Conservation (phyloP, 805 yeast species). For the Candida qinlingensis region DNA sequence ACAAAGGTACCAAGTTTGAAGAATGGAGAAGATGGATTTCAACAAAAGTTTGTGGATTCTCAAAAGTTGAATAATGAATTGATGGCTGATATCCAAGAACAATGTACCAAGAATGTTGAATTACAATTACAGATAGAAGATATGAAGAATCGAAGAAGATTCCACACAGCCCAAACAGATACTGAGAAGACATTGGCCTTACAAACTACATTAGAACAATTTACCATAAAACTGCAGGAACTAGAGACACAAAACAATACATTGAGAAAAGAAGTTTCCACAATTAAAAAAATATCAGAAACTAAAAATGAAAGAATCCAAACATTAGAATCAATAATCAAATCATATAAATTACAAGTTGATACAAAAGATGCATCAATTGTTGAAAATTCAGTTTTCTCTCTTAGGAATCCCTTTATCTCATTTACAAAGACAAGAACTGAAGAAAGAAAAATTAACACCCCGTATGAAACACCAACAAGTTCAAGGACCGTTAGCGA, state of each 20-base stretch:
- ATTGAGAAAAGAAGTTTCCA: constrained; percentile 49
- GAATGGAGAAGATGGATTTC: not conserved
- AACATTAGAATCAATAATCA: constrained; percentile 43
- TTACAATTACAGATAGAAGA: constrained; percentile 39
- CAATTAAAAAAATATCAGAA: constrained; percentile 51
- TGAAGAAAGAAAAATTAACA: not conserved
- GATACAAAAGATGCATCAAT: constrained; percentile 6
- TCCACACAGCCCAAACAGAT: constrained; percentile 13
- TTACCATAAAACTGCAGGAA: constrained; percentile 54
- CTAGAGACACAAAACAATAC: constrained; percentile 56
- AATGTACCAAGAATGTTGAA: constrained; percentile 28
- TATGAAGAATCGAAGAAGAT: constrained; percentile 28
- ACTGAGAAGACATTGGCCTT: constrained; percentile 47
- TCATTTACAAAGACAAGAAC: constrained; percentile 3
- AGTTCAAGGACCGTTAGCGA: not conserved
- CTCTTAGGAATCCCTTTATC: constrained; percentile 16
- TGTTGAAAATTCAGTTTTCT: constrained; percentile 10
- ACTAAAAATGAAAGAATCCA: constrained; percentile 52
- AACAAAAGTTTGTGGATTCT: constrained; percentile 14
- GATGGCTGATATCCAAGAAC: constrained; percentile 22
- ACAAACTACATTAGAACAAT: constrained; percentile 52
- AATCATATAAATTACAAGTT: constrained; percentile 38
- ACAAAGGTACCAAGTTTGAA: constrained; percentile 10
- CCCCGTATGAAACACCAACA: not conserved
- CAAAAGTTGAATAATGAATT: constrained; percentile 16